phyloP scores from a whole-genome alignment of 225 moss, liverwort and hornwort species.

The Sphagnum tenellum region DNA sequence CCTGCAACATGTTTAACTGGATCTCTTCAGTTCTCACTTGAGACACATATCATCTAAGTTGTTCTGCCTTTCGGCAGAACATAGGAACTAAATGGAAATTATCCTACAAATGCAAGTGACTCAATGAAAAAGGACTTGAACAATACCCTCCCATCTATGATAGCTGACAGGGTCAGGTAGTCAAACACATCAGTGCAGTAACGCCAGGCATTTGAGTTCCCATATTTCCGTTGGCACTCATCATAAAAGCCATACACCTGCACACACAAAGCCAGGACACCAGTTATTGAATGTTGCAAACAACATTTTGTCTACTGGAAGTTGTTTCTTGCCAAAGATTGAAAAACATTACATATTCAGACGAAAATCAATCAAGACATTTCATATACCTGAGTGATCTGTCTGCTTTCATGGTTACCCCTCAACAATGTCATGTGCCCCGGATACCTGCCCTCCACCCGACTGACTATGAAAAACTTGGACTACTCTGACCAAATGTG shows the following conservation, averaged over 20 bases:
- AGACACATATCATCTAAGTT: too few species aligned
- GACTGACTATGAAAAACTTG: not conserved
- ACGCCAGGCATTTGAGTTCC: slow-evolving; percentile 98
- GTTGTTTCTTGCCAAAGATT: too few species aligned
- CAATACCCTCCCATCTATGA: slow-evolving; percentile 93
- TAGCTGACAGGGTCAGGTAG: slow-evolving; percentile 97
- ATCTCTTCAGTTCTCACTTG: too few species aligned
- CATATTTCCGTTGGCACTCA: slow-evolving; percentile 99
- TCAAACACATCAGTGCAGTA: slow-evolving; percentile 99
- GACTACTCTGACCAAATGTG: not conserved
- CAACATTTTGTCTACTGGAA: too few species aligned
- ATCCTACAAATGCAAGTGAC: too few species aligned
- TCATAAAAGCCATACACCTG: slow-evolving; percentile 99
- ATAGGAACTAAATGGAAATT: too few species aligned
- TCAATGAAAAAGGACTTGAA: not conserved
- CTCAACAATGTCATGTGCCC: slow-evolving; percentile 99
- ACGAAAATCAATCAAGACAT: too few species aligned
- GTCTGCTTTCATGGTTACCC: slow-evolving; percentile 99
- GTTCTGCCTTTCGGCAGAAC: too few species aligned
- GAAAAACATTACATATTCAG: too few species aligned
- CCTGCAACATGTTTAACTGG: slow-evolving; percentile 29
- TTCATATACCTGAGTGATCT: slow-evolving; percentile 87
- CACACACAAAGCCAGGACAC: not conserved
- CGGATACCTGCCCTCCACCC: slow-evolving; percentile 56
- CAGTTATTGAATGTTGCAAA: too few species aligned